Conservation (phyloP, 768 basidiomycete genomes). For the Termitomyces sp. region DNA sequence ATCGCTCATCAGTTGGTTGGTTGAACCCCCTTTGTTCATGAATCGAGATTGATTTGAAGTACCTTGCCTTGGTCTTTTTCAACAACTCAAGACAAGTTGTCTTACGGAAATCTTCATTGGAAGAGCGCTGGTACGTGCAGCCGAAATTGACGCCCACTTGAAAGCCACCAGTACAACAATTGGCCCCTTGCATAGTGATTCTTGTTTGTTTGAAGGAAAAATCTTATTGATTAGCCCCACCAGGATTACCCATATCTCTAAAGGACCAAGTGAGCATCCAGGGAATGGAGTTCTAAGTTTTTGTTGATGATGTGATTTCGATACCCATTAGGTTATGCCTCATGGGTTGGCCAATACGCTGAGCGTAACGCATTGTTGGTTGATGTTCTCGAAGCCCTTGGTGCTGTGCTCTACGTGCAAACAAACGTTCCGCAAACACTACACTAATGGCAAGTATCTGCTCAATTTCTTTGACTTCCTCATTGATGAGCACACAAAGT, state of each 20-base stretch:
- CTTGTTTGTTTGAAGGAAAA: conserved; percentile 1
- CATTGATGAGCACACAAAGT: conserved; percentile 35
- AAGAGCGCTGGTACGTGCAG: conserved; percentile 59
- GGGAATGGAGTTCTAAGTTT: conserved; percentile 46
- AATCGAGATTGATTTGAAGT: neutral
- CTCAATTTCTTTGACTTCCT: conserved; percentile 6
- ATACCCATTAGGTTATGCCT: conserved; percentile 60
- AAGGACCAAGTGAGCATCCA: conserved; percentile 73
- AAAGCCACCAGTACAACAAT: conserved; percentile 58
- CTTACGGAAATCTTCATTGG: conserved; percentile 84
- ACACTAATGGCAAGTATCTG: conserved; percentile 58
- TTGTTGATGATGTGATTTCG: neutral
- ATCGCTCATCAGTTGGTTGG: conserved; percentile 76
- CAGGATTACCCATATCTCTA: conserved; percentile 63
- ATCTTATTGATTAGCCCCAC: neutral
- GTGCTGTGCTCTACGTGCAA: conserved; percentile 69
- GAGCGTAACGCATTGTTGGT: conserved; percentile 58
- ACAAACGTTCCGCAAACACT: conserved; percentile 77
- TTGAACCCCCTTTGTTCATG: neutral
- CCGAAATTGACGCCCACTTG: conserved; percentile 61
- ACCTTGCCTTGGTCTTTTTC: neutral
- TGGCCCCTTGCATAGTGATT: conserved; percentile 66
- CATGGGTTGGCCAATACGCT: conserved; percentile 63
- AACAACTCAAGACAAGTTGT: conserved; percentile 59
- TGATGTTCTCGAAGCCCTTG: conserved; percentile 60